A percentile compares a stretch with the other conserved stretches of the same genome.
These are phyloP conservation scores for Geranium brycei DNA, from an alignment of 345 rosid genomes.

Conservation along the genomic window DNA sequence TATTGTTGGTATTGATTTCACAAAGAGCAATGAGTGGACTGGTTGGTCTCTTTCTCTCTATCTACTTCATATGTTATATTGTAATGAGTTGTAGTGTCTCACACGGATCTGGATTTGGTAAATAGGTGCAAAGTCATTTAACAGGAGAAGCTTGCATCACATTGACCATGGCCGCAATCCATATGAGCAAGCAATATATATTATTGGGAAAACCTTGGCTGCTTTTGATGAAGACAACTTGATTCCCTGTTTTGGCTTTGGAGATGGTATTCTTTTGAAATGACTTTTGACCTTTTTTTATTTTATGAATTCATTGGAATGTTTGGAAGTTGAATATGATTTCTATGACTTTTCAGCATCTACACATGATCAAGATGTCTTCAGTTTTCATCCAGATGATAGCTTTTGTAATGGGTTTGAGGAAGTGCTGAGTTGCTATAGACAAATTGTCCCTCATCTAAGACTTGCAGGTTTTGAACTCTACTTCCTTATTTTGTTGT, in stretches of 20 bases:
- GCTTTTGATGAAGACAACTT: conserved; percentile 82
- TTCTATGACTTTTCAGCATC: conserved; percentile 42
- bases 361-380: conserved; percentile 91
- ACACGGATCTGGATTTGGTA: conserved; percentile 11
- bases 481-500: not conserved
- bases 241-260: conserved; percentile 95
- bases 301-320: not conserved
- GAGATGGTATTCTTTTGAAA: conserved; percentile 50
- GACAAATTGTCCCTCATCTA: conserved; percentile 68
- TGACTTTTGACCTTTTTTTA: not conserved
- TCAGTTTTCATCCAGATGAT: conserved; percentile 57
- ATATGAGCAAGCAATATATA: conserved; percentile 84
- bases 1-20: conserved; percentile 94
- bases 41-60: conserved; percentile 27
- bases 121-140: conserved; percentile 62
- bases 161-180: conserved; percentile 61
- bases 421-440: conserved; percentile 65
- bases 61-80: conserved; percentile 5
- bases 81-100: conserved; percentile 3
- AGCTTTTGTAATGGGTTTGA: conserved; percentile 84
- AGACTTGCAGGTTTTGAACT: conserved; percentile 59
- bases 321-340: conserved; percentile 7
- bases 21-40: conserved; percentile 99
- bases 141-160: conserved; percentile 63
- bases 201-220: conserved; percentile 75